Conservation (phyloP, 441 rosid genomes). For the Populus hybrid region DNA sequence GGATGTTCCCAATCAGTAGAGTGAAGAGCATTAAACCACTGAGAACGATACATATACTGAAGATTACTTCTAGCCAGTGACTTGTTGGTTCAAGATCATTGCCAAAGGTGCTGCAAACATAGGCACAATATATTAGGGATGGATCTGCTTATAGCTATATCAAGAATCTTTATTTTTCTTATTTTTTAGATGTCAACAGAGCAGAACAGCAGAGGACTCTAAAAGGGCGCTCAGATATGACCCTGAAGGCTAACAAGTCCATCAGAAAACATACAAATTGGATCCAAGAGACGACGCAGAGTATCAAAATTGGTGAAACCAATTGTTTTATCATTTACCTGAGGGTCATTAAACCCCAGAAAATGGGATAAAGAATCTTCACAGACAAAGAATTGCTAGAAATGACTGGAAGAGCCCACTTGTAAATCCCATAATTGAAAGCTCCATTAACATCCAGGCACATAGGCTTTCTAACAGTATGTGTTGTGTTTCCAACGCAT, state of each 20-base stretch:
- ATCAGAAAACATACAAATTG: no score
- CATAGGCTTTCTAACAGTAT: slow-evolving; percentile 26
- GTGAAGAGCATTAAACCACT: slow-evolving; percentile 69
- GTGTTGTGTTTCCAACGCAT: slow-evolving; percentile 43
- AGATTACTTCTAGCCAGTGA: slow-evolving; percentile 62
- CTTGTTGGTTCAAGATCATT: slow-evolving; percentile 76
- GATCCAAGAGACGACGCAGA: no score
- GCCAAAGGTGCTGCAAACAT: slow-evolving; percentile 56
- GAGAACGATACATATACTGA: slow-evolving; percentile 61
- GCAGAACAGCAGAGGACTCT: no score
- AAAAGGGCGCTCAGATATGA: no score
- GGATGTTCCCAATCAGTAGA: slow-evolving; percentile 67
- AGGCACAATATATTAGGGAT: slow-evolving; percentile 4
- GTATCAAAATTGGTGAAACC: not conserved
- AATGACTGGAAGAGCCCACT: slow-evolving; percentile 66
- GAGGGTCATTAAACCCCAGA: slow-evolving; percentile 75
- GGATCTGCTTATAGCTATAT: no score
- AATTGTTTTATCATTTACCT: slow-evolving; percentile 33
- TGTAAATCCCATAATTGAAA: slow-evolving; percentile 59
- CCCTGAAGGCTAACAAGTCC: no score
- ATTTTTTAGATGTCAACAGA: no score
- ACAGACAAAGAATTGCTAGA: slow-evolving; percentile 60
- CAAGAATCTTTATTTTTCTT: no score
- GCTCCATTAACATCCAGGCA: slow-evolving; percentile 57
- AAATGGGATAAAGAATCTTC: slow-evolving; percentile 67